A percentile compares a stretch with the other conserved stretches of the same genome.
Evolutionary conservation across 108 stramenopile species (phyloP).

Genomic region (Skeletonema grethae): DNA sequence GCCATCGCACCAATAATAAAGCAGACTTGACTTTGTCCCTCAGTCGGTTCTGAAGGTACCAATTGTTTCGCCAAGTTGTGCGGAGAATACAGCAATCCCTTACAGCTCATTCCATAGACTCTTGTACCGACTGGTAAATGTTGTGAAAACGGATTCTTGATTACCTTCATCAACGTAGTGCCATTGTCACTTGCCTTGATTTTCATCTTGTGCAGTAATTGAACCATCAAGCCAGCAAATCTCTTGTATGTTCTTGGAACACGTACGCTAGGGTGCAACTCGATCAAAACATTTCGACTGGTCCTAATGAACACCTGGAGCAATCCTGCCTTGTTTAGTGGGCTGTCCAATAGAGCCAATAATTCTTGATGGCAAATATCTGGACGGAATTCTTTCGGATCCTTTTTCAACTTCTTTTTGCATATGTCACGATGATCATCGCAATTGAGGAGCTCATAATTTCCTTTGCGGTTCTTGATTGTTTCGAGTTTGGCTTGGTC

Average conservation of each 20-base stretch:
- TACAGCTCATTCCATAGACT: constrained; percentile 83
- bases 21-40: constrained; percentile 70
- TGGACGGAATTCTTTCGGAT: constrained; percentile 93
- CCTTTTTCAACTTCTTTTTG: constrained; percentile 90
- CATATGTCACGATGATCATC: constrained; percentile 96
- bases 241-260: constrained; percentile 99
- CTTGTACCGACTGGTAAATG: constrained; percentile 94
- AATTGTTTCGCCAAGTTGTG: constrained; percentile 74
- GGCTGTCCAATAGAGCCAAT: constrained; percentile 94
- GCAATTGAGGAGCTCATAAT: constrained; percentile 96
- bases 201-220: constrained; percentile 99
- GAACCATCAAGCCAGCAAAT: constrained; percentile 91
- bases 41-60: constrained; percentile 60
- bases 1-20: constrained; percentile 98
- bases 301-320: constrained; percentile 94
- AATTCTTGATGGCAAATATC: constrained; percentile 99
- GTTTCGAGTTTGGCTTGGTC: constrained; percentile 97
- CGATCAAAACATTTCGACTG: constrained; percentile 92
- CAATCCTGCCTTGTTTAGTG: constrained; percentile 96
- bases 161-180: constrained; percentile 94
- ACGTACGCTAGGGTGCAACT: constrained; percentile 91
- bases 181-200: constrained; percentile 94
- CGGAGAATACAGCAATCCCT: constrained; percentile 90
- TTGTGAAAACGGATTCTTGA: constrained; percentile 97
- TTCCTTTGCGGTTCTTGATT: constrained; percentile 93